phyloP scores from a whole-genome alignment of 2,329 filamentous ascomycete genomes.

The Hypoxylon sp. region DNA sequence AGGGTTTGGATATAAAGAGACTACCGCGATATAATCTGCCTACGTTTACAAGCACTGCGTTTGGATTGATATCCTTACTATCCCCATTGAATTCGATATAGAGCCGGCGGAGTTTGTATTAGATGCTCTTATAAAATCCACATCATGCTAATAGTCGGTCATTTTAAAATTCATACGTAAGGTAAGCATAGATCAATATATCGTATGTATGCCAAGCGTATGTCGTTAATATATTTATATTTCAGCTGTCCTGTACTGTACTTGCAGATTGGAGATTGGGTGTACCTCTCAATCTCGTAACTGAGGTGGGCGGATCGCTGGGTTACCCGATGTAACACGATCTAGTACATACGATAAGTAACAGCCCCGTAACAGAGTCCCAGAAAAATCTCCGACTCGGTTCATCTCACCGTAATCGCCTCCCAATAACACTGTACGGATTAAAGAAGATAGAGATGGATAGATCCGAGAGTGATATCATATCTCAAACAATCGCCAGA shows the following conservation, averaged over 20 bases:
- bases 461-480: slow-evolving; percentile 16
- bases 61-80: neutral
- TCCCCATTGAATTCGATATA: neutral
- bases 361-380: neutral
- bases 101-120: neutral
- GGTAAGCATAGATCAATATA: neutral
- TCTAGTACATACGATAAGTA: neutral
- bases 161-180: slow-evolving; percentile 6
- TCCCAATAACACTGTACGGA: neutral
- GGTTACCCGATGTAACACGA: neutral
- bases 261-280: neutral
- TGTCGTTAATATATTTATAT: neutral
- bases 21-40: neutral
- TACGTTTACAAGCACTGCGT: neutral
- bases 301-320: neutral
- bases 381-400: slow-evolving; percentile 1
- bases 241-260: neutral
- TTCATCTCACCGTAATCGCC: neutral
- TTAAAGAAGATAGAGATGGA: neutral
- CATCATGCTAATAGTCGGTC: neutral
- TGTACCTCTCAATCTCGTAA: too few species aligned
- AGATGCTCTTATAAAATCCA: neutral
- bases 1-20: neutral
- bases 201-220: neutral
- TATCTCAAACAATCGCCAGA: slow-evolving; percentile 24